These are phyloP conservation scores for Cicer cuneatum DNA, from an alignment of 306 rosid species.

Conservation along the genomic window DNA sequence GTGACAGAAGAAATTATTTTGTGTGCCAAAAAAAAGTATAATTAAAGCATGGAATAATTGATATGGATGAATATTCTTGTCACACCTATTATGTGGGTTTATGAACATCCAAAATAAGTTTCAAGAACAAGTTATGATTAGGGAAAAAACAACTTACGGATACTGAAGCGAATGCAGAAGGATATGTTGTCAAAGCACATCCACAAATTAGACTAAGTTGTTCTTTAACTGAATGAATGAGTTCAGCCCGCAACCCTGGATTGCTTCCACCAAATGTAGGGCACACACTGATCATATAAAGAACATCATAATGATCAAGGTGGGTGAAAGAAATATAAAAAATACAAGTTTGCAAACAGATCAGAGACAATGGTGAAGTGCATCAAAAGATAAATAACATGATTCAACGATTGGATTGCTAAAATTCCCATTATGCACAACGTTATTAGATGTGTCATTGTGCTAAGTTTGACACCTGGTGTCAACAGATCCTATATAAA, in stretches of 20 bases:
- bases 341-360: constrained; percentile 28
- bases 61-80: background rate
- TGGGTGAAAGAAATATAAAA: background rate
- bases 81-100: background rate
- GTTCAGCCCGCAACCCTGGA: constrained; percentile 87
- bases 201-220: constrained; percentile 79
- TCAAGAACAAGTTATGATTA: constrained; percentile 26
- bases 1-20: background rate
- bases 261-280: constrained; percentile 98
- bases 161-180: constrained; percentile 87
- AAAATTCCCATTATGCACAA: background rate
- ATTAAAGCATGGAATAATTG: constrained; percentile 4
- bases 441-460: background rate
- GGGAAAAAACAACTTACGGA: constrained; percentile 68
- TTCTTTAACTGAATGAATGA: constrained; percentile 85
- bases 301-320: constrained; percentile 34
- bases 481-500: background rate
- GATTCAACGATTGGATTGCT: background rate
- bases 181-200: constrained; percentile 72
- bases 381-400: background rate
- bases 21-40: background rate
- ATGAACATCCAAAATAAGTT: constrained; percentile 7
- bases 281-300: constrained; percentile 62
- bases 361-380: constrained; percentile 28
- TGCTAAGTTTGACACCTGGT: background rate